Evolutionary conservation across 805 yeast species (phyloP).

Genomic region (Wickerhamiella kurtzmanii): DNA sequence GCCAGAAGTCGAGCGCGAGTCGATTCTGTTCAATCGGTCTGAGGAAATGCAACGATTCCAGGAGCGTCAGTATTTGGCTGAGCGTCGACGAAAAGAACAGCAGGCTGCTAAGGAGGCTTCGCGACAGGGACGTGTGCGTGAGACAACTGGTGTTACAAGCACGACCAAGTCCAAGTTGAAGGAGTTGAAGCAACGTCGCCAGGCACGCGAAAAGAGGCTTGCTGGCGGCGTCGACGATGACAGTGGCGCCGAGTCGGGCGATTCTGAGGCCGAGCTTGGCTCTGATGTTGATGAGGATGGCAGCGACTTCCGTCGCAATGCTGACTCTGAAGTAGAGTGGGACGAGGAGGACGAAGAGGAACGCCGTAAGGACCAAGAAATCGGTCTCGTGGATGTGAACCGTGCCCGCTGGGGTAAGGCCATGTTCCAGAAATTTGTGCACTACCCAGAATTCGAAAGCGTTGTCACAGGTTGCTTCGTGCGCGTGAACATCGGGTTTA

Average conservation of each 20-base stretch:
- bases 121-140: constrained; percentile 23
- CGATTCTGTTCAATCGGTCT: constrained; percentile 77
- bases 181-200: constrained; percentile 65
- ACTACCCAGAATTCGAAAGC: constrained; percentile 66
- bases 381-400: constrained; percentile 54
- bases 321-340: constrained; percentile 32
- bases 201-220: constrained; percentile 30
- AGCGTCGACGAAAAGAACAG: constrained; percentile 37
- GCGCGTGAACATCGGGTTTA: constrained; percentile 66
- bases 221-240: constrained; percentile 21
- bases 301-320: constrained; percentile 8
- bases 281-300: constrained; percentile 31
- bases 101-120: constrained; percentile 12
- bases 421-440: constrained; percentile 59
- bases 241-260: constrained; percentile 1
- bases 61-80: constrained; percentile 70
- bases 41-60: constrained; percentile 82
- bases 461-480: constrained; percentile 64
- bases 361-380: constrained; percentile 24
- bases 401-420: constrained; percentile 65
- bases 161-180: constrained; percentile 43
- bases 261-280: constrained; percentile 3
- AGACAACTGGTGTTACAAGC: constrained; percentile 29
- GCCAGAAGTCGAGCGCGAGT: constrained; percentile 90
- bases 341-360: constrained; percentile 31